phyloP scores from a whole-genome alignment of 2,329 filamentous ascomycete genomes.

The Aureobasidium sp. region DNA sequence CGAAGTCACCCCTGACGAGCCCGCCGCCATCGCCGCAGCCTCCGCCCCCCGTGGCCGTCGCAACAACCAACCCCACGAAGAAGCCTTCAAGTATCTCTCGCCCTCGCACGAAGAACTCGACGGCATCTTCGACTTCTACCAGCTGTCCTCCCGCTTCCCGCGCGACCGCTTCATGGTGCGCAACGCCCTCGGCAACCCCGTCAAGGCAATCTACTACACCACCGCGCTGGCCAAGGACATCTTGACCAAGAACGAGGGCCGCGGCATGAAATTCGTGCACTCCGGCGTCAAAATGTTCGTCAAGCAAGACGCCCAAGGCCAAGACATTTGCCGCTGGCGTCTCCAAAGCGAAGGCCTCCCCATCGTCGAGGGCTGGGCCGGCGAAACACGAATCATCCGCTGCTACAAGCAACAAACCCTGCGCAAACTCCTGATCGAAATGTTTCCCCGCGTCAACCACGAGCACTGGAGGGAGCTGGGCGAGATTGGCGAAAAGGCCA shows the following conservation, averaged over 20 bases:
- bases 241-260: slow-evolving; percentile 77
- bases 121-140: slow-evolving; percentile 76
- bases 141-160: slow-evolving; percentile 76
- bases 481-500: slow-evolving; percentile 79
- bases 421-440: slow-evolving; percentile 76
- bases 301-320: slow-evolving; percentile 86
- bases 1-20: slow-evolving; percentile 18
- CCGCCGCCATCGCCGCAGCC: slow-evolving; percentile 18
- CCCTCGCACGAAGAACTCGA: slow-evolving; percentile 68
- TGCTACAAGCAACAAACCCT: slow-evolving; percentile 74
- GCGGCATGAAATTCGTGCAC: slow-evolving; percentile 91
- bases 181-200: slow-evolving; percentile 79
- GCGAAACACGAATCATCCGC: slow-evolving; percentile 65
- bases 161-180: slow-evolving; percentile 91
- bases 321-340: slow-evolving; percentile 84
- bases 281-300: slow-evolving; percentile 98
- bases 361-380: slow-evolving; percentile 86
- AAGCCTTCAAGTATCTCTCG: slow-evolving; percentile 88
- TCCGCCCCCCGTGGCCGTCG: slow-evolving; percentile 20
- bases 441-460: slow-evolving; percentile 85
- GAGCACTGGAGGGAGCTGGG: slow-evolving; percentile 68
- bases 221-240: slow-evolving; percentile 79
- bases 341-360: slow-evolving; percentile 92
- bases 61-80: slow-evolving; percentile 57
- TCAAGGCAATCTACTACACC: slow-evolving; percentile 96